A percentile compares a stretch with the other conserved stretches of the same genome.
Conservation (phyloP, 2,329 filamentous ascomycete species). For the Lizonia empirigonia region DNA sequence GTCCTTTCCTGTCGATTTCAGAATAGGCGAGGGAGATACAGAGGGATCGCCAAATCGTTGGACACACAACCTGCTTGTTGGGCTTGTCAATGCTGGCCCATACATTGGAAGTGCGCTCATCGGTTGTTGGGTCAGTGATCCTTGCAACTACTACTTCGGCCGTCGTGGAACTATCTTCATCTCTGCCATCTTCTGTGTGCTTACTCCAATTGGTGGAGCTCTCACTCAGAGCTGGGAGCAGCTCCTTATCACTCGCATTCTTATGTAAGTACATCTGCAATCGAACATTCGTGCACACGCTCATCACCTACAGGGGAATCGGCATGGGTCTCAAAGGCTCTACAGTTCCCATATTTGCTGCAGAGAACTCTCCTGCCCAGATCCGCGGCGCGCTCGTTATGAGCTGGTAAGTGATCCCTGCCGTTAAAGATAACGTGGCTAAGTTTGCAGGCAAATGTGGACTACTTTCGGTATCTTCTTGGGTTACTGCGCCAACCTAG, state of each 20-base stretch:
- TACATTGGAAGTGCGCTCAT: conserved; percentile 38
- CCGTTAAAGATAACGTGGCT: neutral
- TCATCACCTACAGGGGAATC: conserved; percentile 19
- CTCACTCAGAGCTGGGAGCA: conserved; percentile 32
- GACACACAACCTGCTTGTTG: conserved; percentile 23
- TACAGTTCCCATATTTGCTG: conserved; percentile 54
- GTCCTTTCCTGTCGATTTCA: conserved; percentile 61
- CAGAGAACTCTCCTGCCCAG: conserved; percentile 53
- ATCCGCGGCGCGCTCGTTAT: conserved; percentile 57
- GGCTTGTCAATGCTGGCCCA: conserved; percentile 31
- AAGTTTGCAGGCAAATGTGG: conserved; percentile 49
- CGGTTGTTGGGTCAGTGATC: conserved; percentile 37
- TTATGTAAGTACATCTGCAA: conserved; percentile 15
- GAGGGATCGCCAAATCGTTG: conserved; percentile 24
- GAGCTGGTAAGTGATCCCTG: conserved; percentile 40
- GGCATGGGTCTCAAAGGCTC: conserved; percentile 39
- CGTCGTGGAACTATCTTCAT: conserved; percentile 38
- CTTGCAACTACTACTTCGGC: conserved; percentile 37
- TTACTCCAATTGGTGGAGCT: conserved; percentile 33
- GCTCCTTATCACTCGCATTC: conserved; percentile 26
- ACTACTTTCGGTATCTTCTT: conserved; percentile 39
- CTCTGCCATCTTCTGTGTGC: conserved; percentile 31
- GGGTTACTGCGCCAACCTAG: conserved; percentile 39
- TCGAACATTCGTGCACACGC: neutral
- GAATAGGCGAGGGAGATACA: conserved; percentile 45